These are phyloP conservation scores for Zymoseptoria brevis DNA, from an alignment of 2,329 filamentous ascomycete genomes.

Conservation along the genomic window DNA sequence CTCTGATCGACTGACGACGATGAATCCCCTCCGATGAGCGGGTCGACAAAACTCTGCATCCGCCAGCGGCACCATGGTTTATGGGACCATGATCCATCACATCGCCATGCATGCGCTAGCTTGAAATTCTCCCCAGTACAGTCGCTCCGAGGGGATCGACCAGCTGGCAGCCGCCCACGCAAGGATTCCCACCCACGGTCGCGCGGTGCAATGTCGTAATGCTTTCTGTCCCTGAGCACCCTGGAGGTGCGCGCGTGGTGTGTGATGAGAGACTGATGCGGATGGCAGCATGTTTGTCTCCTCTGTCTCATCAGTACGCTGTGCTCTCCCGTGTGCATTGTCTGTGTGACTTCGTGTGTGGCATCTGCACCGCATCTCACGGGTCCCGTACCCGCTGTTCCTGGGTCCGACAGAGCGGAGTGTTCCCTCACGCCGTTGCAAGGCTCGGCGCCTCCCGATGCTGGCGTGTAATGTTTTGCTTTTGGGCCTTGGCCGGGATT, in stretches of 20 bases:
- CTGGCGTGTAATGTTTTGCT: not conserved
- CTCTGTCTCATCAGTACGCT: not conserved
- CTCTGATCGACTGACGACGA: not conserved
- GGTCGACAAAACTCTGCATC: not conserved
- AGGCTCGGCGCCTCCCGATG: not conserved
- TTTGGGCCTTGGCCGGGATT: not conserved
- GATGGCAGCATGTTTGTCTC: not conserved
- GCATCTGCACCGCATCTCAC: not conserved
- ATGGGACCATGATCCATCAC: not conserved
- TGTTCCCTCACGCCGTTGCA: not conserved
- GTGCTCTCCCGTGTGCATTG: not conserved
- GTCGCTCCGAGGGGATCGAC: not conserved
- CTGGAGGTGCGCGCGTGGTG: not conserved
- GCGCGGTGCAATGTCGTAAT: conserved; percentile 8
- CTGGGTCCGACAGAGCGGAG: not conserved
- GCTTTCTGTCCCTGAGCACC: not conserved
- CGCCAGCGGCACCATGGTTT: not conserved
- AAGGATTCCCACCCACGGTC: not conserved
- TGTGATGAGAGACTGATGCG: not conserved
- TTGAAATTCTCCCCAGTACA: conserved; percentile 1
- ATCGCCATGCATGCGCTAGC: not conserved
- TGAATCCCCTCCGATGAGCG: no score
- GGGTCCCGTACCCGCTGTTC: not conserved
- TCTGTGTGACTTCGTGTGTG: not conserved
- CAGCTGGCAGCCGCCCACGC: no score